Evolutionary conservation across 441 rosid species (phyloP).

Genomic region (Erodium chrysanthum): DNA sequence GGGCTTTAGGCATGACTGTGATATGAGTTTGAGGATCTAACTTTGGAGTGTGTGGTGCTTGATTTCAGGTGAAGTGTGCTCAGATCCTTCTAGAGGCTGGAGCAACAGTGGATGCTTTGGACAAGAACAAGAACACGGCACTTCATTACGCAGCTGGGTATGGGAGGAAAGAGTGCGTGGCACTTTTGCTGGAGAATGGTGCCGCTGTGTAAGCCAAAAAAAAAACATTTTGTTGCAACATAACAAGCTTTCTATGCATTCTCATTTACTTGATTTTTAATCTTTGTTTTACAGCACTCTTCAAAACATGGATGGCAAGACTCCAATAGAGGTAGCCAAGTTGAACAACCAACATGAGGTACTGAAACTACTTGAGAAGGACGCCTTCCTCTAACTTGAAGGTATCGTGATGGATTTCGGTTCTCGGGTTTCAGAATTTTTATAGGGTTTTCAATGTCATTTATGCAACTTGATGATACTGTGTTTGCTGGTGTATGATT

Average conservation of each 20-base stretch:
- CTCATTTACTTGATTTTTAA: background rate
- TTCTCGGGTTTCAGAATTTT: background rate
- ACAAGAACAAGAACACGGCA: constrained; percentile 90
- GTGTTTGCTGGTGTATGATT: background rate
- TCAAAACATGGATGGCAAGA: constrained; percentile 87
- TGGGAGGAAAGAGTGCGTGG: constrained; percentile 89
- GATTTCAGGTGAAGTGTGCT: constrained; percentile 68
- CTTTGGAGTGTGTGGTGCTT: background rate
- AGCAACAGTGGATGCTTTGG: constrained; percentile 77
- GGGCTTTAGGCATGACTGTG: too few relatives aligned
- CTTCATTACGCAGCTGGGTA: constrained; percentile 98
- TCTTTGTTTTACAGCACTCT: constrained; percentile 47
- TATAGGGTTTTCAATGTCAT: background rate
- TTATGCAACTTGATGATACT: background rate
- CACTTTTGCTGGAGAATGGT: constrained; percentile 76
- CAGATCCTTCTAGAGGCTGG: constrained; percentile 81
- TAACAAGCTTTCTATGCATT: background rate
- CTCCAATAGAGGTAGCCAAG: constrained; percentile 96
- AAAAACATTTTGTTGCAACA: background rate
- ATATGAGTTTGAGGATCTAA: too few relatives aligned
- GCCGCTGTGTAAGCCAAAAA: constrained; percentile 83
- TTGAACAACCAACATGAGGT: constrained; percentile 86
- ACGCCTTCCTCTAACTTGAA: constrained; percentile 61
- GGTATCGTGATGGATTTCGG: background rate
- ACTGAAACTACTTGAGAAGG: constrained; percentile 84